These are phyloP conservation scores for Metschnikowia colocasiae DNA, from an alignment of 805 yeast species.

Conservation along the genomic window DNA sequence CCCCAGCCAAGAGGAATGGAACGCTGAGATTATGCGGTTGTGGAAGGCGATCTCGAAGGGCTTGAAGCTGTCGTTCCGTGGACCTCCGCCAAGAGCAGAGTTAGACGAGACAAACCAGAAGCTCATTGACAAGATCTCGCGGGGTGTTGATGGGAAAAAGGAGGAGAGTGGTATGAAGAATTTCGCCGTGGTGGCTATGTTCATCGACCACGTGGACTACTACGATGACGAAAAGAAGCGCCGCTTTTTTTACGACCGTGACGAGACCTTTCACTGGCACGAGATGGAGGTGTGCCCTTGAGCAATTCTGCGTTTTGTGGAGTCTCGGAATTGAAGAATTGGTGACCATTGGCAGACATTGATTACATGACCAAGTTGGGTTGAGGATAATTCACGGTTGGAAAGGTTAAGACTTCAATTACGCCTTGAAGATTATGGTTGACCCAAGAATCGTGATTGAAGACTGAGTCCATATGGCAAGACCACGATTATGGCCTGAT, in stretches of 20 bases:
- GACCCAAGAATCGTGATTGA: too few relatives aligned
- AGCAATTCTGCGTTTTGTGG: neutral
- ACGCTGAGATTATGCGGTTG: slow-evolving; percentile 54
- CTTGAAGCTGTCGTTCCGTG: slow-evolving; percentile 63
- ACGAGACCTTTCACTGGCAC: slow-evolving; percentile 60
- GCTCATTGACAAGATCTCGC: slow-evolving; percentile 61
- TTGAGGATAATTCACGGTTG: too few relatives aligned
- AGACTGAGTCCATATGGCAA: too few relatives aligned
- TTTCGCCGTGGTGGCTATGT: slow-evolving; percentile 65
- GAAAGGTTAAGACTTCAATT: too few relatives aligned
- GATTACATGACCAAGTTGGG: too few relatives aligned
- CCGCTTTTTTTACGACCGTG: slow-evolving; percentile 51
- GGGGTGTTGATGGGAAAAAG: slow-evolving; percentile 81
- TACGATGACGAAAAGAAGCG: slow-evolving; percentile 57
- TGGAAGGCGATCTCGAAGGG: slow-evolving; percentile 60
- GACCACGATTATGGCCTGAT: too few relatives aligned
- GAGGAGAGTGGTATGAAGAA: slow-evolving; percentile 61
- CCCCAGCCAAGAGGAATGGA: slow-evolving; percentile 65
- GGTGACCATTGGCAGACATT: too few relatives aligned
- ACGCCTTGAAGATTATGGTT: too few relatives aligned
- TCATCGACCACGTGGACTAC: slow-evolving; percentile 68
- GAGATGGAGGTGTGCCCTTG: slow-evolving; percentile 78
- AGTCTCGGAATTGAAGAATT: neutral
- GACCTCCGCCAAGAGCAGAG: slow-evolving; percentile 67
- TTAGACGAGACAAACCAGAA: slow-evolving; percentile 54